Evolutionary conservation across 2,329 filamentous ascomycete genomes (phyloP).

Genomic region (Dactylonectria macrodidyma): DNA sequence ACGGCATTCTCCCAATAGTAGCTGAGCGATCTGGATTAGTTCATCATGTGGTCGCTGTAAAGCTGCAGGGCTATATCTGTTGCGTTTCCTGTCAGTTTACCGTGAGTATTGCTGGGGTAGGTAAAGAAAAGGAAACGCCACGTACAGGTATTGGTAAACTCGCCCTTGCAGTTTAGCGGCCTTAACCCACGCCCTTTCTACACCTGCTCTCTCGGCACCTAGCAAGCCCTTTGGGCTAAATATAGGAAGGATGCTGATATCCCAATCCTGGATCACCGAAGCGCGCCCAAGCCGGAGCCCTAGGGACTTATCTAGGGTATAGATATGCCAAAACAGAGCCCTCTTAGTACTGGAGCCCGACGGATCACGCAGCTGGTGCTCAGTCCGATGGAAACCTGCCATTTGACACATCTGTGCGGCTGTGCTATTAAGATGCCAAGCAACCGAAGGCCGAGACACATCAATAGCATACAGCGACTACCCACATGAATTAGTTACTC

Average conservation of each 20-base stretch:
- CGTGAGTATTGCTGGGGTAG: neutral
- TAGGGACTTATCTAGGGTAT: constrained; percentile 71
- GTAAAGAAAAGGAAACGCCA: neutral
- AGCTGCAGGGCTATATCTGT: constrained; percentile 66
- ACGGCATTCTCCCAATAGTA: constrained; percentile 56
- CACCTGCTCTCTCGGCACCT: constrained; percentile 48
- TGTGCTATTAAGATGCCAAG: constrained; percentile 73
- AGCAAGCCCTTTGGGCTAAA: constrained; percentile 60
- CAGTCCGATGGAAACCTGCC: constrained; percentile 71
- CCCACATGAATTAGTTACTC: constrained; percentile 16
- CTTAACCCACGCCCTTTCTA: constrained; percentile 69
- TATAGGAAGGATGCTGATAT: constrained; percentile 66
- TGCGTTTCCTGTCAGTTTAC: constrained; percentile 22
- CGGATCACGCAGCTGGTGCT: constrained; percentile 52
- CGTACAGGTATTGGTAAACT: constrained; percentile 67
- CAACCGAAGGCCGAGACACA: constrained; percentile 72
- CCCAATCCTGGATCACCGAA: constrained; percentile 71
- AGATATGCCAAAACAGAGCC: constrained; percentile 66
- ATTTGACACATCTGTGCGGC: constrained; percentile 74
- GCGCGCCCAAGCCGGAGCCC: constrained; percentile 72
- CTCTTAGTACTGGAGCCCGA: constrained; percentile 54
- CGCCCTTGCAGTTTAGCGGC: constrained; percentile 70
- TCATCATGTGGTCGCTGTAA: constrained; percentile 57
- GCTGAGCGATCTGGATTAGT: constrained; percentile 57
- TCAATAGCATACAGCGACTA: constrained; percentile 75